Evolutionary conservation across 495 filamentous ascomycete genomes (phyloP).

Genomic region (Trypethelium eluteriae): DNA sequence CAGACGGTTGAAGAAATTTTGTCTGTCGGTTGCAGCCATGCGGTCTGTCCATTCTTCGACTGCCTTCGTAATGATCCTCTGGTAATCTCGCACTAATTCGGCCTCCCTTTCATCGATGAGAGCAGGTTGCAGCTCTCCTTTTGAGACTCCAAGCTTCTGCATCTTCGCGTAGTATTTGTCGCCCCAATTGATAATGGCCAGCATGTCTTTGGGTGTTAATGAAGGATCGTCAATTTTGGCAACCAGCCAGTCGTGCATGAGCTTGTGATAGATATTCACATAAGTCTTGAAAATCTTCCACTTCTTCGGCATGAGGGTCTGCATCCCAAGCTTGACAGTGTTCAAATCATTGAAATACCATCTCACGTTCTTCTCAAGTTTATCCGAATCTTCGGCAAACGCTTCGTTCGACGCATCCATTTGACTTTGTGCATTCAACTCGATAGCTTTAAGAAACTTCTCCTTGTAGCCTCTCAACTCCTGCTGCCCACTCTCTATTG

Average conservation of each 20-base stretch:
- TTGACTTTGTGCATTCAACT: conserved; percentile 60
- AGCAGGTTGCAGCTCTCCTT: conserved; percentile 61
- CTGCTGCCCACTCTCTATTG: conserved; percentile 84
- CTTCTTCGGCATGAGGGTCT: conserved; percentile 82
- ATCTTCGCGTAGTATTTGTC: conserved; percentile 96
- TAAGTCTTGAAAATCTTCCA: conserved; percentile 95
- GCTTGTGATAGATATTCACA: conserved; percentile 75
- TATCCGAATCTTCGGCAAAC: conserved; percentile 76
- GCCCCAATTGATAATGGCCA: conserved; percentile 88
- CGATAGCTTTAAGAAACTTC: conserved; percentile 77
- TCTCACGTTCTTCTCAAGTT: conserved; percentile 70
- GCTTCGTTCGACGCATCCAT: conserved; percentile 65
- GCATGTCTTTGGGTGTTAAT: conserved; percentile 65
- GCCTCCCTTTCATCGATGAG: conserved; percentile 79
- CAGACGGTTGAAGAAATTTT: conserved; percentile 67
- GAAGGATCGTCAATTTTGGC: conserved; percentile 72
- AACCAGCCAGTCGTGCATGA: conserved; percentile 91
- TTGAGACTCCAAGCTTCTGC: conserved; percentile 66
- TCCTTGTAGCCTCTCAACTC: conserved; percentile 93
- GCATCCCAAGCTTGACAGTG: conserved; percentile 84
- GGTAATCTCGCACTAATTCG: conserved; percentile 88
- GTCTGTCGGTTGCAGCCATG: conserved; percentile 71
- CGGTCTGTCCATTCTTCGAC: conserved; percentile 97
- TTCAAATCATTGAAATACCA: conserved; percentile 99
- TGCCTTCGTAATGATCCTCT: conserved; percentile 84